Base-by-base conservation (phyloP, 1,139 yeast species). In the Debaryomyces coudertii region DNA sequence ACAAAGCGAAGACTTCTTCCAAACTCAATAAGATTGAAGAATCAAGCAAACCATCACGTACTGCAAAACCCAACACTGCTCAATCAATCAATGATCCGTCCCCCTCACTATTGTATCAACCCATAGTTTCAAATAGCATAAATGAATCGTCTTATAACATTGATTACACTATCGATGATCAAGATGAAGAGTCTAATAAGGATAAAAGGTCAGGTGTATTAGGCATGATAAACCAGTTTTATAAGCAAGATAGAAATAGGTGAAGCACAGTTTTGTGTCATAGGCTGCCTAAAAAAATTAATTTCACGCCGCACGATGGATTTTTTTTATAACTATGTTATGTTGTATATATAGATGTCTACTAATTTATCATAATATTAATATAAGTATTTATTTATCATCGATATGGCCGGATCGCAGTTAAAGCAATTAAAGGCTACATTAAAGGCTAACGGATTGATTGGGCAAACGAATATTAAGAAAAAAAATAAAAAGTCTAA, bases 341-440 rank as follows among this genome's bases (percentile, higher is more conserved):
- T 8, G 24, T 25, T 14, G 12, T 8, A 15, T 30, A 31, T 31
- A 23, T 33, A 30, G 27, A 36, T 23, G 36, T 27, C 31, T 28
- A 37, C 12, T 37, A 24, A 33, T 15, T 16, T 40, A 39, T 22
- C 30, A 31, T 33, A 33, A 31, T 40, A 29, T 30, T 40, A 40
- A 16, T 40, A 40, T 16, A 40, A 15, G 27, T 30, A 12, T 39
- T 25, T 22, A 18, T 30, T 20, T 20, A 20, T 4, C 23, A 34
- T 12, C 27, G 30, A 6, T 16, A 89, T 89, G 96, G 97, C 90
- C 22, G 95, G 95, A 15, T 88, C 97, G 15, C 97, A 90, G 71
- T 74, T 90, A 53, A 90, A 90, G 63, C 83, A 83, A 70, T 77
- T 90, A 47, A 89, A 86, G 58, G 92, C 83, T 44, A 83, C 90